phyloP scores from a whole-genome alignment of 179 eudicot species.

The Camellia oleifera region DNA sequence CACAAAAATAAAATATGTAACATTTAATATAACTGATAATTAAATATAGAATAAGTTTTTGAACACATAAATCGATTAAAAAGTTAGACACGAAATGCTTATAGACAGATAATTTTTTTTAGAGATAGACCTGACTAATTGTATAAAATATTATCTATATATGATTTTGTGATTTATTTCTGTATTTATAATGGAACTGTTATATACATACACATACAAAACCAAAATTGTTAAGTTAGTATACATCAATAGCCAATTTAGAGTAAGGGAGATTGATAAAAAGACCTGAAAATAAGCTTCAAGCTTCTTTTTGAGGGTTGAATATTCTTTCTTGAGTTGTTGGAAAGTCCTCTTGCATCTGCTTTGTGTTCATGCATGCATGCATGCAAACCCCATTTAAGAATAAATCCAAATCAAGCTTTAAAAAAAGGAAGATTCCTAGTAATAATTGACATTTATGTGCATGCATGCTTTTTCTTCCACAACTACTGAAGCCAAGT shows the following conservation, averaged over 20 bases:
- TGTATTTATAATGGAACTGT: conserved; percentile 4
- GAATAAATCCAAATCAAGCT: not conserved
- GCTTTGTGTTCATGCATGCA: conserved; percentile 22
- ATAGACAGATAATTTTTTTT: too few species aligned
- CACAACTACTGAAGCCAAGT: not conserved
- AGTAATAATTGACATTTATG: not conserved
- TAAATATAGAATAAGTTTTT: too few species aligned
- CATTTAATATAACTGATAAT: not conserved
- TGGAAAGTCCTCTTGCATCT: conserved; percentile 90
- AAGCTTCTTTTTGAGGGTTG: conserved; percentile 74
- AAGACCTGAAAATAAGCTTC: conserved; percentile 92
- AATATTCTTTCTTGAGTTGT: conserved; percentile 81
- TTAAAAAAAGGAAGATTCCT: conserved; percentile 8
- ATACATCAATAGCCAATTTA: not conserved
- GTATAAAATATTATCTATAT: too few species aligned
- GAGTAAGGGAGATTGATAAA: conserved; percentile 4
- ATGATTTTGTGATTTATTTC: too few species aligned
- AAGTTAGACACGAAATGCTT: too few species aligned
- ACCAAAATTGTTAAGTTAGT: not conserved
- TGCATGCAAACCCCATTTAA: conserved; percentile 15
- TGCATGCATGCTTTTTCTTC: conserved; percentile 1
- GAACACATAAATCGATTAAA: too few species aligned
- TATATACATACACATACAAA: not conserved
- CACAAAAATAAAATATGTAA: conserved; percentile 6
- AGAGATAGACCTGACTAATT: too few species aligned